Percentiles rank a stretch among this genome's conserved stretches.
These are phyloP conservation scores for Tolypocladium tropicale DNA, from an alignment of 2,329 filamentous ascomycete genomes.

Conservation along the genomic window DNA sequence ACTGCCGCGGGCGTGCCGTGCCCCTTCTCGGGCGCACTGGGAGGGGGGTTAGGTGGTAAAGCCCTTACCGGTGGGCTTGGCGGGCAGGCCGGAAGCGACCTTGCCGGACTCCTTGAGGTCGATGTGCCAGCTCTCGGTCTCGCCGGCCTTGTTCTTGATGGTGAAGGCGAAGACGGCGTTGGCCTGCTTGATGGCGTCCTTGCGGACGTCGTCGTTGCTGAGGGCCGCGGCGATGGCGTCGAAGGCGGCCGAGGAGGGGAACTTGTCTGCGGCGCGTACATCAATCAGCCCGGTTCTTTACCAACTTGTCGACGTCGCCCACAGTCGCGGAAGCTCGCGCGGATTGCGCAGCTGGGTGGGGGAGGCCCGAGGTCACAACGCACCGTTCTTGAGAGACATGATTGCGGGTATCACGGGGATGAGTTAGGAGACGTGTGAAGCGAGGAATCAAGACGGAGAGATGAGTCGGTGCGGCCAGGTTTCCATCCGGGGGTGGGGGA, in stretches of 20 bases:
- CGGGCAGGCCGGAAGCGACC: constrained; percentile 67
- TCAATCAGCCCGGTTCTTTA: neutral
- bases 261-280: constrained; percentile 48
- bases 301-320: neutral
- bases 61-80: constrained; percentile 74
- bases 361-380: neutral
- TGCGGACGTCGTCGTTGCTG: constrained; percentile 60
- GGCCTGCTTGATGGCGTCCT: constrained; percentile 82
- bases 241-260: constrained; percentile 86
- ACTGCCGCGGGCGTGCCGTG: no score
- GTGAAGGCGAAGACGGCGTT: constrained; percentile 84
- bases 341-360: neutral
- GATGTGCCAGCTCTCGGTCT: constrained; percentile 83
- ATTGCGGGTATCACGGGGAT: constrained; percentile 10
- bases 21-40: no score
- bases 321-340: neutral
- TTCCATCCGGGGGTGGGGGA: neutral
- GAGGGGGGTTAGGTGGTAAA: no score
- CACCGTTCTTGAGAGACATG: constrained; percentile 68
- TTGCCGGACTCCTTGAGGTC: constrained; percentile 86
- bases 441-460: constrained; percentile 1
- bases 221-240: constrained; percentile 74
- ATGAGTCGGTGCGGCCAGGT: neutral
- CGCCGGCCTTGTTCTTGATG: constrained; percentile 75
- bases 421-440: neutral